Conservation (phyloP, 768 basidiomycete genomes). For the Suillus lakei region DNA sequence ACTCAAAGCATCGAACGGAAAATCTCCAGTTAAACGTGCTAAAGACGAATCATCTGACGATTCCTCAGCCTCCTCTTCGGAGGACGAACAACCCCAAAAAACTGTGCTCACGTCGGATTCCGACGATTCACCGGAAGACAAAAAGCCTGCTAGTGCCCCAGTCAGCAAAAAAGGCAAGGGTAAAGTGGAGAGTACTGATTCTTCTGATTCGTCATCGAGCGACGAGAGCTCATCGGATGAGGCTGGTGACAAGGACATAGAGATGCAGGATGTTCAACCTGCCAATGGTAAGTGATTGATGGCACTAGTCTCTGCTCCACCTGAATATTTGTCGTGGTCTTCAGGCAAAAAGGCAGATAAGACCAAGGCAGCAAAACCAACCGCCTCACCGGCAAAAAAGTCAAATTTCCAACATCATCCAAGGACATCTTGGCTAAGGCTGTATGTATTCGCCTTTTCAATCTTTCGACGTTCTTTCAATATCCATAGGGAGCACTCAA, state of each 20-base stretch:
- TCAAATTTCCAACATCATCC: constrained; percentile 39
- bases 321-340: constrained; percentile 35
- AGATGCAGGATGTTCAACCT: not conserved
- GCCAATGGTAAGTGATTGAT: not conserved
- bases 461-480: not conserved
- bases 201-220: constrained; percentile 18
- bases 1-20: constrained; percentile 21
- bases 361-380: constrained; percentile 33
- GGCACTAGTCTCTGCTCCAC: not conserved
- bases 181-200: constrained; percentile 12
- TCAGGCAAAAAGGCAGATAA: constrained; percentile 41
- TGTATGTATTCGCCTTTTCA: constrained; percentile 17
- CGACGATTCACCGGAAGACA: constrained; percentile 30
- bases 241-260: constrained; percentile 24
- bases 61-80: constrained; percentile 37
- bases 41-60: constrained; percentile 31
- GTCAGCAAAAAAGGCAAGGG: constrained; percentile 22
- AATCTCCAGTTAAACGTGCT: constrained; percentile 20
- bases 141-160: constrained; percentile 27
- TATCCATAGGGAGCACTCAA: constrained; percentile 24
- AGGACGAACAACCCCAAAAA: constrained; percentile 38
- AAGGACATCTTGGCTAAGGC: constrained; percentile 51
- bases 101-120: constrained; percentile 22
- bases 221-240: constrained; percentile 23
- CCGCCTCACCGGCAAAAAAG: constrained; percentile 29